Base-by-base conservation (phyloP, 2,329 filamentous ascomycete species). In the Microcyclosporella mali region DNA sequence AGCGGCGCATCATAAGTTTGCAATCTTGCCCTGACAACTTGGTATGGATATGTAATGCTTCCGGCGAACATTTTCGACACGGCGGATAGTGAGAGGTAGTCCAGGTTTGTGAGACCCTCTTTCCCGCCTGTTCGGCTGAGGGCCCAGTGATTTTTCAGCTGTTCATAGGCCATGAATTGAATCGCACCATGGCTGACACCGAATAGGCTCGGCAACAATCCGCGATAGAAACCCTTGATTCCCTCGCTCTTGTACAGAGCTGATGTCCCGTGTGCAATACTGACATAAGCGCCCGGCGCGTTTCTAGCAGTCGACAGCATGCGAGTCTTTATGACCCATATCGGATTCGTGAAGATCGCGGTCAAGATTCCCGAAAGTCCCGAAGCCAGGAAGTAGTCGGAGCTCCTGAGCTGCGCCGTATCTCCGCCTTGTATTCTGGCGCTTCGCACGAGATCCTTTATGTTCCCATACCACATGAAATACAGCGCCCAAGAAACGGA, bases 281-380 rank as follows among this genome's bases (percentile, higher is more conserved):
- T 83, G 12, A 78, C 75, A 66, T 98, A 98, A 1, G 90, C 92
- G 11, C 88, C 88, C 2, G 75, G 77, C 4, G 80, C 75, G 41
- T 78, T 73, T 37, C 79, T 78, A 53, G 92, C 86, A 3, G 86
- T 89, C 21, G 88, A 88, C 17, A 97, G 73, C 88, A 98, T 97
- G 50, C 92, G 84, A 7, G 90, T 97, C 72, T 97, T 97, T 64
- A 98, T 81, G 2, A 98, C 92, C 92, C 92, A 98, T 56, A 98
- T 82, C 2, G 92, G 92, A 63, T 97, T 97, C 21, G 92, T 97
- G 52, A 90, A 74, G 21, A 86, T 69, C 33, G 89, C 84, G 1
- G 88, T 94, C 31, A 86, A 66, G 14, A 84, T 72, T 21, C 90
- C 89, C 56, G 77, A 75, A 29, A 69, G 63, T 2, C 76, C 85